Evolutionary conservation across 495 filamentous ascomycete genomes (phyloP).

Genomic region (Aspergillus haitiensis): DNA sequence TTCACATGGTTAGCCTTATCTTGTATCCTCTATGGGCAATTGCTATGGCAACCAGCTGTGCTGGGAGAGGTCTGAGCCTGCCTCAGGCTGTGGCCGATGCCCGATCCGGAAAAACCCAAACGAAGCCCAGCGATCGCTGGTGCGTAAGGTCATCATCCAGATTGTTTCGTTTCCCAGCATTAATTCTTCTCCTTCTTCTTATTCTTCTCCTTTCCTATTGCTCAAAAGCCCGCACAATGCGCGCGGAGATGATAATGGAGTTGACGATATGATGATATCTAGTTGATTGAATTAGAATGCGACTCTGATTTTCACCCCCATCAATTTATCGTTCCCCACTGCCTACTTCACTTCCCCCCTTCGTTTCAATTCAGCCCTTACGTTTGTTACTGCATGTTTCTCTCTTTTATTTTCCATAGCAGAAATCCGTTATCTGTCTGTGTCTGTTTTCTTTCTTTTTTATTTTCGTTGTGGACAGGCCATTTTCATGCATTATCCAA

Average conservation of each 20-base stretch:
- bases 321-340: constrained; percentile 5
- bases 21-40: constrained; percentile 13
- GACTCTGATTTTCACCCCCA: neutral
- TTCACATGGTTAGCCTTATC: neutral
- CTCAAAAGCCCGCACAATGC: neutral
- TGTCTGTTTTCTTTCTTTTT: constrained; percentile 20
- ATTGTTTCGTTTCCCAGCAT: constrained; percentile 20
- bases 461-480: neutral
- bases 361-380: constrained; percentile 2
- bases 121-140: constrained; percentile 10
- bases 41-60: constrained; percentile 31
- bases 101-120: constrained; percentile 28
- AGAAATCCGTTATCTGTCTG: constrained; percentile 12
- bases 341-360: constrained; percentile 15
- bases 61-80: constrained; percentile 13
- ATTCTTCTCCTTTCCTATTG: constrained; percentile 12
- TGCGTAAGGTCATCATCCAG: constrained; percentile 1
- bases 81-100: constrained; percentile 26
- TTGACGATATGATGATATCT: constrained; percentile 7
- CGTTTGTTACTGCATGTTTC: constrained; percentile 25
- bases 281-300: constrained; percentile 8
- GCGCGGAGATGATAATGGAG: neutral
- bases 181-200: constrained; percentile 1
- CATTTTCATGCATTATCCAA: neutral
- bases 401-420: constrained; percentile 30